These are phyloP conservation scores for Nymphaea thermarum DNA, from an alignment of 164 flowering plant genomes.

Conservation along the genomic window DNA sequence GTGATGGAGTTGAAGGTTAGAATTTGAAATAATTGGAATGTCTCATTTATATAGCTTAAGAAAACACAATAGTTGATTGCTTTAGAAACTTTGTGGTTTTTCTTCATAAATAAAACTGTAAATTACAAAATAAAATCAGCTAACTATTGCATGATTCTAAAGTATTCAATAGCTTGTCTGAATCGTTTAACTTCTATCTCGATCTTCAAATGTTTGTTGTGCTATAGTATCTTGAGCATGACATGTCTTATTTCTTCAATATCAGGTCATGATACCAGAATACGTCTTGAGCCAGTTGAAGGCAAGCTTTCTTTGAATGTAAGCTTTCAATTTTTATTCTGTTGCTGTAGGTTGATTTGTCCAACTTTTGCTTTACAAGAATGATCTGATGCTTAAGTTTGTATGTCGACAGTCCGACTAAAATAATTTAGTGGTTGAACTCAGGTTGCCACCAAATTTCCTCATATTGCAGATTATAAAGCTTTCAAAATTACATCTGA, in stretches of 20 bases:
- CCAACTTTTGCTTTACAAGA: too few relatives aligned
- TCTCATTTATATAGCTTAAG: too few relatives aligned
- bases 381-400: background rate
- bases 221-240: background rate
- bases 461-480: conserved; percentile 55
- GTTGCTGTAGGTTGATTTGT: background rate
- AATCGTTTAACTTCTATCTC: background rate
- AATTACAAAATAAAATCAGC: background rate
- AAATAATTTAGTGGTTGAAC: background rate
- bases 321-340: conserved; percentile 8
- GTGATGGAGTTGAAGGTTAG: conserved; percentile 50
- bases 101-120: background rate
- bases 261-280: conserved; percentile 46
- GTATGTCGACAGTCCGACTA: background rate
- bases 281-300: conserved; percentile 13
- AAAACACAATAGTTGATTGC: background rate
- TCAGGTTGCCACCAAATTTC: conserved; percentile 75
- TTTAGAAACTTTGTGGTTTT: background rate
- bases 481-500: conserved; percentile 34
- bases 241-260: background rate
- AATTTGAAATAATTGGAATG: background rate
- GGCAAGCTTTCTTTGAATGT: conserved; percentile 49
- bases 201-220: background rate
- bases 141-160: too few relatives aligned
- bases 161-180: background rate